Percentiles rank a stretch among this genome's conserved stretches.
These are phyloP conservation scores for Amoeboaphelidium protococcarum DNA, from an alignment of 371 early-diverging fungal species.

Conservation along the genomic window DNA sequence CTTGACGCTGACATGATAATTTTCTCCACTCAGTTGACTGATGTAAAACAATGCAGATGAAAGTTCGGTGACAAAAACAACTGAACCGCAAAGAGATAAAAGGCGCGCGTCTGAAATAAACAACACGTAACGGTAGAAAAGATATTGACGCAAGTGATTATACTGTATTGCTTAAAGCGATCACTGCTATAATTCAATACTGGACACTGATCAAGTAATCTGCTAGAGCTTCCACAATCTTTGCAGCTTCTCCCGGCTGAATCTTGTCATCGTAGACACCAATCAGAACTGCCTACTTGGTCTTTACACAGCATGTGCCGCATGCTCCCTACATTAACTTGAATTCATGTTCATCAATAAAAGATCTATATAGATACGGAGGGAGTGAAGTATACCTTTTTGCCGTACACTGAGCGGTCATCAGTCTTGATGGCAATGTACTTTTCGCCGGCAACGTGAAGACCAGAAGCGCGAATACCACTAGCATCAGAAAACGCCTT, in stretches of 20 bases:
- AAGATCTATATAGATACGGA: neutral
- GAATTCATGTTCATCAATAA: too few species aligned
- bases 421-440: conserved; percentile 39
- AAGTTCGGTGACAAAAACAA: too few species aligned
- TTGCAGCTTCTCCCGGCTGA: conserved; percentile 36
- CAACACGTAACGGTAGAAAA: too few species aligned
- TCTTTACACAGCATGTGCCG: conserved; percentile 50
- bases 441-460: conserved; percentile 23
- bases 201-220: conserved; percentile 47
- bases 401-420: conserved; percentile 41
- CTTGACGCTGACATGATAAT: too few species aligned
- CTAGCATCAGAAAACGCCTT: conserved; percentile 33
- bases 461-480: conserved; percentile 29
- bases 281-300: conserved; percentile 46
- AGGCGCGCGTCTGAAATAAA: too few species aligned
- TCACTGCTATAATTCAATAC: too few species aligned
- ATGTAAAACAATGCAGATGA: too few species aligned
- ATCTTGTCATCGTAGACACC: conserved; percentile 34
- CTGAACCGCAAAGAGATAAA: too few species aligned
- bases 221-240: conserved; percentile 46
- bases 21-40: too few species aligned
- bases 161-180: too few species aligned
- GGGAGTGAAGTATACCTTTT: conserved; percentile 18
- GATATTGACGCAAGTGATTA: too few species aligned
- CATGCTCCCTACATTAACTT: conserved; percentile 20